A percentile compares a stretch with the other conserved stretches of the same genome.
These are phyloP conservation scores for Rhynchospora pubera DNA, from an alignment of 176 grass and related monocot species.

Conservation along the genomic window DNA sequence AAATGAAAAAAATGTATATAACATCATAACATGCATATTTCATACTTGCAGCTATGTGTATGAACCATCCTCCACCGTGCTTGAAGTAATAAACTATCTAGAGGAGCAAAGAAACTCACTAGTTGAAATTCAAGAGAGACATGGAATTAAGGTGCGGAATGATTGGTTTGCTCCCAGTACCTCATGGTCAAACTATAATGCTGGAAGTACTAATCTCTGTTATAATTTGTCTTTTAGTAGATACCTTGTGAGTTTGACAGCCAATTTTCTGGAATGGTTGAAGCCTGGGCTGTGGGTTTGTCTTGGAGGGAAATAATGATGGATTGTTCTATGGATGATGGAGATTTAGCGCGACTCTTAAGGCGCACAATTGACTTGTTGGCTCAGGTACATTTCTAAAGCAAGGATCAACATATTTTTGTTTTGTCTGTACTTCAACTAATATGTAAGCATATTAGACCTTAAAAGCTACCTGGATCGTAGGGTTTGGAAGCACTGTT, in stretches of 20 bases:
- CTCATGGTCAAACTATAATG: neutral
- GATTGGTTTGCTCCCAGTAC: neutral
- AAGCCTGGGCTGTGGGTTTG: slow-evolving; percentile 95
- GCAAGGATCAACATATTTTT: neutral
- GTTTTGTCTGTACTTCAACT: neutral
- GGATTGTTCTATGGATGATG: slow-evolving; percentile 95
- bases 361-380: slow-evolving; percentile 90
- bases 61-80: slow-evolving; percentile 72
- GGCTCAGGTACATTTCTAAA: slow-evolving; percentile 52
- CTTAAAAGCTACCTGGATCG: too few species aligned
- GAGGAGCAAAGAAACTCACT: slow-evolving; percentile 84
- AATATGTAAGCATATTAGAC: neutral
- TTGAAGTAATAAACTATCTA: slow-evolving; percentile 70
- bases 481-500: neutral
- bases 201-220: neutral
- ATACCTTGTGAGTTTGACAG: slow-evolving; percentile 81
- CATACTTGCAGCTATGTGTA: slow-evolving; percentile 72
- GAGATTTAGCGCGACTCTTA: slow-evolving; percentile 82
- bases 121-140: slow-evolving; percentile 70
- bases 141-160: slow-evolving; percentile 60
- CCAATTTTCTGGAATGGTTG: slow-evolving; percentile 96
- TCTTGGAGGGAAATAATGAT: slow-evolving; percentile 98
- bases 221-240: slow-evolving; percentile 37
- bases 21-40: neutral
- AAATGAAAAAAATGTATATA: neutral